Base-by-base conservation (phyloP, 2,329 filamentous ascomycete species). In the Calycina herbarum region DNA sequence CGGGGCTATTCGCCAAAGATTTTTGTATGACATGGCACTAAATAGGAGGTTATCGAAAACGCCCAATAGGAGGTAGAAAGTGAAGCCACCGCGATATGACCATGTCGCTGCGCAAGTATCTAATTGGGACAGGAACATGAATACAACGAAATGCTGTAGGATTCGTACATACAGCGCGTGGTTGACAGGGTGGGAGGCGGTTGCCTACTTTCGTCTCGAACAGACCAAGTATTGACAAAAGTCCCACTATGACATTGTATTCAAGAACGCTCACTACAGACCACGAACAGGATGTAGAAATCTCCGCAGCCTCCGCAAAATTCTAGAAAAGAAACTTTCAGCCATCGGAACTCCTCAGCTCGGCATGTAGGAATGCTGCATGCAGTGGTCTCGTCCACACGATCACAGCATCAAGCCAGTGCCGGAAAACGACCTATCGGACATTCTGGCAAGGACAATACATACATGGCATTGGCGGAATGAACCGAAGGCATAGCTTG, bases 161-260 rank as follows among this genome's bases (percentile, higher is more conserved):
- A 48, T 35, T 38, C 57, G 61, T 62, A 62, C 45, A 63, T 45
- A 51, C 57, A 66, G 69, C 68, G 69, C 67, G 65, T 72, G 68
- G 62, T 69, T 71, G 66, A 70, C 62, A 70, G 59, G 65, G 62
- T 67, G 67, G 65, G 68, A 58, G 57, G n/a, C 69, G 69, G 70
- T 64, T 69, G 59, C 57, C 56, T 66, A 68, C 69, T 38, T 66
- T 42, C 48, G 65, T 63, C 35, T 59, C 62, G 48, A 40, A 56
- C 8, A 51, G 45, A 51, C 27, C 29, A 11, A 38, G 29, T 24
- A 11, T 57, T 20, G 27, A 42, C 31, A 11, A 24, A 42, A 20
- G 35, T 38, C 42, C 57, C 54, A 65, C 27, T 15, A 58, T 42
- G 33, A 33, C 20, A 27, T 27, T 48, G 42, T n/a, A 8, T 8